Conservation (phyloP, 495 filamentous ascomycete species). For the Collariella sp. region DNA sequence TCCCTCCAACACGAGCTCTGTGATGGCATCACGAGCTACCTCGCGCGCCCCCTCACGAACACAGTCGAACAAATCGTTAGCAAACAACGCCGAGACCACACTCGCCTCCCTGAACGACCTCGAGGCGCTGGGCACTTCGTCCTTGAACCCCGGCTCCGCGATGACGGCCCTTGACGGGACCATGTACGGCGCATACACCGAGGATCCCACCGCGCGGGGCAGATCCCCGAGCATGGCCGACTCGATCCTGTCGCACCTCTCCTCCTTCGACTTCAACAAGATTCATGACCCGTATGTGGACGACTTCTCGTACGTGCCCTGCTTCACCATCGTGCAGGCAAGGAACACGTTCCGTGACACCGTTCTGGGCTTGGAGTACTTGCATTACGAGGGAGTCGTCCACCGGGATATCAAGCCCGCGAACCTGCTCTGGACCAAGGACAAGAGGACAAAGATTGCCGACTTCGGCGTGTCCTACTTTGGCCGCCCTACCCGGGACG, state of each 20-base stretch:
- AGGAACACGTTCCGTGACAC: slow-evolving; percentile 86
- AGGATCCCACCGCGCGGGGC: slow-evolving; percentile 45
- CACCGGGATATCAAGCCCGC: slow-evolving; percentile 98
- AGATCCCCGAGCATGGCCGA: slow-evolving; percentile 53
- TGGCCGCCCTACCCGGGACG: slow-evolving; percentile 68
- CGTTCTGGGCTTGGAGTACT: slow-evolving; percentile 85
- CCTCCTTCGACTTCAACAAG: slow-evolving; percentile 44
- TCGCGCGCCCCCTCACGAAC: slow-evolving; percentile 40
- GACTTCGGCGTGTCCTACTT: slow-evolving; percentile 98
- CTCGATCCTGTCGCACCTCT: slow-evolving; percentile 54
- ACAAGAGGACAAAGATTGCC: slow-evolving; percentile 92
- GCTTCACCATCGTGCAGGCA: slow-evolving; percentile 78
- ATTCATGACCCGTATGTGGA: slow-evolving; percentile 58
- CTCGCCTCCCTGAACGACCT: slow-evolving; percentile 40
- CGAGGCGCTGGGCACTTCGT: slow-evolving; percentile 37
- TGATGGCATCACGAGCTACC: slow-evolving; percentile 30
- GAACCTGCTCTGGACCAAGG: slow-evolving; percentile 83
- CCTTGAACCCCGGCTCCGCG: slow-evolving; percentile 41
- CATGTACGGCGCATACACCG: slow-evolving; percentile 63
- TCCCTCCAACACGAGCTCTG: slow-evolving; percentile 21
- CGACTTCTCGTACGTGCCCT: slow-evolving; percentile 82
- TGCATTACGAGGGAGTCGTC: slow-evolving; percentile 94
- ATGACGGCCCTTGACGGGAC: slow-evolving; percentile 57
- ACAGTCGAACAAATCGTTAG: slow-evolving; percentile 38
- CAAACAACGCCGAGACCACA: slow-evolving; percentile 37